phyloP scores from a whole-genome alignment of 2,329 filamentous ascomycete genomes.

The Rugonectria rugulosa region DNA sequence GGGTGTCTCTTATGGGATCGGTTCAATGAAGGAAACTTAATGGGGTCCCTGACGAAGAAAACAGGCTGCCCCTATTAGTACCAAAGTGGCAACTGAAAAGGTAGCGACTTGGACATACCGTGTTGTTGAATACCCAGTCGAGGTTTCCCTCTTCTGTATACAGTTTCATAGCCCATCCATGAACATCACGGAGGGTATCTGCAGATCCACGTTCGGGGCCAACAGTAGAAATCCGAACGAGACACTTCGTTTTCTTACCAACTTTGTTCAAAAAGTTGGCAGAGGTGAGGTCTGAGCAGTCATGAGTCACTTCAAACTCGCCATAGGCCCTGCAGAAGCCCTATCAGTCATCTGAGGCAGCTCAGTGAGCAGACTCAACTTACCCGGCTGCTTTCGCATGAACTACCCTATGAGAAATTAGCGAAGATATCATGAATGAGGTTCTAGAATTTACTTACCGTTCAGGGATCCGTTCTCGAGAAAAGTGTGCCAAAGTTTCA shows the following conservation, averaged over 20 bases:
- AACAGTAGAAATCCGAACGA: constrained; percentile 75
- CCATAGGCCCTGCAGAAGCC: constrained; percentile 55
- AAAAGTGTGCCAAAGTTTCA: constrained; percentile 62
- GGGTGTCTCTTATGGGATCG: constrained; percentile 82
- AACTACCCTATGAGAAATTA: constrained; percentile 31
- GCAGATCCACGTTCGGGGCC: constrained; percentile 72
- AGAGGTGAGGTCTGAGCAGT: constrained; percentile 62
- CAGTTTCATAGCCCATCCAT: constrained; percentile 66
- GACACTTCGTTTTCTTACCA: constrained; percentile 64
- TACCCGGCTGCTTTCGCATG: constrained; percentile 42
- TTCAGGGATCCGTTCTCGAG: constrained; percentile 7
- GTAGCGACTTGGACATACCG: constrained; percentile 37
- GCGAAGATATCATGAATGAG: neutral
- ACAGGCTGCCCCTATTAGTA: constrained; percentile 55
- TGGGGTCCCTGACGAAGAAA: constrained; percentile 79
- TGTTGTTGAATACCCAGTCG: constrained; percentile 81
- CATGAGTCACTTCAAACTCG: constrained; percentile 66
- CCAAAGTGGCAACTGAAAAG: neutral
- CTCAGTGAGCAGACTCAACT: no score
- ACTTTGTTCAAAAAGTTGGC: constrained; percentile 61
- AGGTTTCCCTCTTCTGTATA: constrained; percentile 76
- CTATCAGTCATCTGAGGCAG: no score
- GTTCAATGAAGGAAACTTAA: constrained; percentile 79
- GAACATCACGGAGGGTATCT: constrained; percentile 73
- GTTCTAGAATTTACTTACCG: neutral